Conservation (phyloP, 129 eudicot genomes). For the Pseudognaphalium luteoalbum region DNA sequence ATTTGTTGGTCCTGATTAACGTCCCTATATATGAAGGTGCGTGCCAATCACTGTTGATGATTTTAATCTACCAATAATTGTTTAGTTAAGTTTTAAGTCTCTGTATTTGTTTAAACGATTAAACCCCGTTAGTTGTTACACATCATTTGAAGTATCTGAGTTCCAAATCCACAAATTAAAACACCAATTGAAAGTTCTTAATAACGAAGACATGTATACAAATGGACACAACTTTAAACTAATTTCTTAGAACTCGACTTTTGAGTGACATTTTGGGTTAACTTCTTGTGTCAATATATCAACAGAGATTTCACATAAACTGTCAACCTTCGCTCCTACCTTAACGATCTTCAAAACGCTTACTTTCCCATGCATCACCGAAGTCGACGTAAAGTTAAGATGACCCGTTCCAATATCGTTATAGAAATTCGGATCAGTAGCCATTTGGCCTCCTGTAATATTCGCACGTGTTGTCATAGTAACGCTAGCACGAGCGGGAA, state of each 20-base stretch:
- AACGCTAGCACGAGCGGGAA: slow-evolving; percentile 37
- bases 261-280: slow-evolving; percentile 32
- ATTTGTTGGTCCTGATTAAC: no score
- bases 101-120: not conserved
- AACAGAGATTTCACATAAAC: slow-evolving; percentile 25
- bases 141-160: not conserved
- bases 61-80: no score
- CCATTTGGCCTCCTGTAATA: slow-evolving; percentile 39
- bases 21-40: no score
- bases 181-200: not conserved
- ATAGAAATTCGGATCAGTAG: slow-evolving; percentile 33
- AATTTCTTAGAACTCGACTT: slow-evolving; percentile 18
- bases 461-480: slow-evolving; percentile 30
- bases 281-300: slow-evolving; percentile 37
- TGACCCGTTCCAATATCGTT: slow-evolving; percentile 31
- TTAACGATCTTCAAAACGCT: slow-evolving; percentile 29
- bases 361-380: slow-evolving; percentile 42
- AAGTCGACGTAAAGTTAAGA: slow-evolving; percentile 36
- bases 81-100: no score
- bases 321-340: slow-evolving; percentile 36
- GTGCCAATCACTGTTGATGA: no score
- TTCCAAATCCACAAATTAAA: not conserved
- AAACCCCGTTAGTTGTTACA: not conserved
- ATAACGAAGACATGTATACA: slow-evolving; percentile 2
- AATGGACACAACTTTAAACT: not conserved